Evolutionary conservation across 2,329 filamentous ascomycete species (phyloP), one percentile per base, ranked within the genome.

Genomic region (Zelopaecilomyces penicillatus): DNA sequence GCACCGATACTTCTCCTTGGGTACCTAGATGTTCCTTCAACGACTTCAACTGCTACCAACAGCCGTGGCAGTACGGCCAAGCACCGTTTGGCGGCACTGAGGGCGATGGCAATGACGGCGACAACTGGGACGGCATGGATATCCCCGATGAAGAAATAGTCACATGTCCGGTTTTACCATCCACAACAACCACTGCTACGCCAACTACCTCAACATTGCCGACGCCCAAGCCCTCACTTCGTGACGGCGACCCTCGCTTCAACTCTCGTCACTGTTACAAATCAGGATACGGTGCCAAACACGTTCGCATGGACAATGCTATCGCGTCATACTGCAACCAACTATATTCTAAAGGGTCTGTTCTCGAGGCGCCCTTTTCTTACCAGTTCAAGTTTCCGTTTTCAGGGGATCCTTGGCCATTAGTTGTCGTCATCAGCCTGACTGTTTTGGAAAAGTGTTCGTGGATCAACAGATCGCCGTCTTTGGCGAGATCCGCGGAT

Each of bases 261-360:
- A 55, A 56, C 44, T 34, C 29, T 34, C 33, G 31, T 27, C 27
- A 39, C 4, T 56, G 54, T 45, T 53, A 53, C 45, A 44, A 53
- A 30, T 29, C 3, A 1, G 50, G 53, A n/a, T 40, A 55, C 6
- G n/a, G 37, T 19, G 44, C 40, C 11, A 45, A 48, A 32, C 33
- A 45, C 31, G 38, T 34, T 29, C 44, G 50, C 12, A 39, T 39
- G 34, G 30, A 41, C 32, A 44, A 47, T 32, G 50, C 46, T 10
- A 44, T 39, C 19, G 36, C 40, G 11, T 50, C 45, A 37, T 57
- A 46, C 44, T 48, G 45, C 28, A 42, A 41, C 10, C 8, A 6
- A 6, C 26, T 52, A 28, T 30, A 9, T 6, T n/a, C 39, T 3
- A 34, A 34, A 4, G 28, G 33, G 2, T 30, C 48, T 29, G 2